Evolutionary conservation across 805 yeast species (phyloP), one percentile per base, ranked within the genome.

Genomic region (Cyberlindnera xylosilytica): DNA sequence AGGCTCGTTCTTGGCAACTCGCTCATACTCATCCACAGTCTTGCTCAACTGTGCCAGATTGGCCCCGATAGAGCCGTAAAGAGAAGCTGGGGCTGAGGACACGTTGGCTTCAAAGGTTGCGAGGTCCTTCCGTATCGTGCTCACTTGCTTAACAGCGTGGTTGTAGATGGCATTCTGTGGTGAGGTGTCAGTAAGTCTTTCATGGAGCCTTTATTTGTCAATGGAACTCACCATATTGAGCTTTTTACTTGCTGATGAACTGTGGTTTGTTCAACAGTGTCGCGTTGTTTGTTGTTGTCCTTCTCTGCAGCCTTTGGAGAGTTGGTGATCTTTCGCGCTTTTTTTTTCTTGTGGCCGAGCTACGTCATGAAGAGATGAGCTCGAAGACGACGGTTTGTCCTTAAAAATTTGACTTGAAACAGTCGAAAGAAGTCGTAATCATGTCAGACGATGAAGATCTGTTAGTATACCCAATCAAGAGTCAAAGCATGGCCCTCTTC

Each of bases 131-230:
- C 80, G 76, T 39, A 91, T 66, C 20, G 81, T 72, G 54, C 79
- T 87, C 23, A 88, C 78, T 63, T 90, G 97, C 62, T 87, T 88
- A 41, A 85, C 72, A 8, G 96, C 97, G 62, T 87, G 95, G 65
- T 87, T 91, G 66, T 83, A 88, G 39, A 90, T 70, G 20, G 96
- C 81, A 65, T 89, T 90, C 98, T 36, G 20, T 7, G 40, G 10
- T 8, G 13, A 4, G 6, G n/a, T 29, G 35, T 44, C 37, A 44
- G 45, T 31, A 19, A 9, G n/a, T 18, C 18, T 19, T 29, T 4
- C 9, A 15, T 4, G 13, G 29, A 9, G 29, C 6, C 8, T 9
- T 8, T 10, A 12, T 5, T 12, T 10, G n/a, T 10, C n/a, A 10
- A n/a, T 13, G n/a, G 6, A 6, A 12, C 29, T 26, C n/a, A 26